Evolutionary conservation across 106 monocot genomes (phyloP), one percentile per base, ranked within the genome.

Genomic region (Allium cepa): DNA sequence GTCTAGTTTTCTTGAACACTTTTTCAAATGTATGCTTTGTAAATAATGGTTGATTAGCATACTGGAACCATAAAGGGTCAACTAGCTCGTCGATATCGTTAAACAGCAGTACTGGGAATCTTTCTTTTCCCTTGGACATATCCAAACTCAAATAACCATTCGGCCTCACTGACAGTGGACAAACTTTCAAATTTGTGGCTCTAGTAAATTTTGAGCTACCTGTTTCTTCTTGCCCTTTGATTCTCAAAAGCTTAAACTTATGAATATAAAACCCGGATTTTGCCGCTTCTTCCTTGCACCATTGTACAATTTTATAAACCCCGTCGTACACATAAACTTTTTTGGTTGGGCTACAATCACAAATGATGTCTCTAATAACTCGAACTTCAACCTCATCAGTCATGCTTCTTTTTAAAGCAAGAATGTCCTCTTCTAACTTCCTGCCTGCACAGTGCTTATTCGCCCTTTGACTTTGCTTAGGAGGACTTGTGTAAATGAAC

Each of bases 391-490:
- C 70, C 1, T 76, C 76, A 56, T 83, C 70, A 48, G 76, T 49
- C 71, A 70, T 71, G 63, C 80, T 81, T 13, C 78, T 28, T 27
- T 84, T 84, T 1, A 88, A 72, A 0, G 87, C 87, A 14, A 88
- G 67, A 73, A 84, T 88, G n/a, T 84, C 87, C 0, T 78, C 81
- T 67, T 84, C 75, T 0, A 88, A 76, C 70, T 81, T 84, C 73
- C 84, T 80, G n/a, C 68, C 57, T 8, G 71, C 49, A 36, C 60
- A 12, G 0, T 60, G 58, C 49, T 26, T 59, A 2, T 0, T 8
- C 4, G 13, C 47, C 8, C 27, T 22, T 62, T 50, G 48, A 51
- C 77, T 71, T 4, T 52, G 13, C 3, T 78, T 73, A 8, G 81
- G 83, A 11, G 80, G 83, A 17, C 83, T 78, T 0, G 83, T 81